Percentiles rank a stretch among this genome's conserved stretches.
Evolutionary conservation across 495 filamentous ascomycete genomes (phyloP).

Genomic region (Aspergillus funiculosus): DNA sequence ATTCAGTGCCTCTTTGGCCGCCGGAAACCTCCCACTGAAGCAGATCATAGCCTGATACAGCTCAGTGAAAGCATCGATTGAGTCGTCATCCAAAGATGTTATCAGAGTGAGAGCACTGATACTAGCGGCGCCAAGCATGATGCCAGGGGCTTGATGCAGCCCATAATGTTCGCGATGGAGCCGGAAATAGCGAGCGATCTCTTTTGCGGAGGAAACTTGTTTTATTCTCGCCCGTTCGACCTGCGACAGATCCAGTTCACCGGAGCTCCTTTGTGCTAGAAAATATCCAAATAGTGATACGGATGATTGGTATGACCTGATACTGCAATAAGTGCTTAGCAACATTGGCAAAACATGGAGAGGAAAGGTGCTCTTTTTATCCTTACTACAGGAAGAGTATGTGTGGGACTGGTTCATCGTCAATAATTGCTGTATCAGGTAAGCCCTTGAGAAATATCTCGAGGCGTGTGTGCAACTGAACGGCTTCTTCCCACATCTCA

Average conservation of each 20-base stretch:
- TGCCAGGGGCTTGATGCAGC: constrained; percentile 30
- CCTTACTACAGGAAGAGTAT: constrained; percentile 37
- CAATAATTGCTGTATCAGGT: constrained; percentile 20
- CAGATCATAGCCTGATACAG: constrained; percentile 29
- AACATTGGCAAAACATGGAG: not conserved
- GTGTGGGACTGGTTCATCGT: constrained; percentile 29
- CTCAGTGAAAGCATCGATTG: constrained; percentile 28
- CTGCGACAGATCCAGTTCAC: constrained; percentile 3
- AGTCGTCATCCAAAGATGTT: constrained; percentile 21
- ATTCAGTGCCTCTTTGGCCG: constrained; percentile 24
- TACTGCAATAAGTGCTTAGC: constrained; percentile 17
- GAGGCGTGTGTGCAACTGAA: constrained; percentile 23
- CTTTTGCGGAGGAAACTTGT: constrained; percentile 23
- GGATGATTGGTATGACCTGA: constrained; percentile 30
- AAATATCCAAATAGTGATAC: constrained; percentile 23
- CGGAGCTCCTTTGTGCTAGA: constrained; percentile 17
- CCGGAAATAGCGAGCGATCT: constrained; percentile 30
- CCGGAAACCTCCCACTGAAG: constrained; percentile 26
- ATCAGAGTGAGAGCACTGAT: constrained; percentile 26
- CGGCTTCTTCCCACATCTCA: constrained; percentile 21
- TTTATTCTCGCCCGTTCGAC: constrained; percentile 18
- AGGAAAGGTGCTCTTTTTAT: not conserved
- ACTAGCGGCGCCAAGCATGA: constrained; percentile 29
- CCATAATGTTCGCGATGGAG: constrained; percentile 30
- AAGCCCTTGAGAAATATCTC: constrained; percentile 24